phyloP scores from a whole-genome alignment of 371 early-diverging fungal species.

The Rhizomucor miehei region DNA sequence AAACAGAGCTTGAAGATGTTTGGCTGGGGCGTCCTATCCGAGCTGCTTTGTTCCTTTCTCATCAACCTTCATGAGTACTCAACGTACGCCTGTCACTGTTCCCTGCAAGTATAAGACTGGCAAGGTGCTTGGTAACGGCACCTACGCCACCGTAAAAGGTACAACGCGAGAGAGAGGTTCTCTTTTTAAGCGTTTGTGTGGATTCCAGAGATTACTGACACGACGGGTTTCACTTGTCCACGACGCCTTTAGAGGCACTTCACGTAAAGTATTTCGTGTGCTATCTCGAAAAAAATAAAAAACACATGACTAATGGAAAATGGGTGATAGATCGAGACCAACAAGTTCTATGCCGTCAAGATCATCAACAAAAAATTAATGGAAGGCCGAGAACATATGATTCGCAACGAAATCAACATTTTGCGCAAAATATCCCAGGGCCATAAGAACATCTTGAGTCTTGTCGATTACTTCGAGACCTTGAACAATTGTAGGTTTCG shows the following conservation, averaged over 20 bases:
- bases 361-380: constrained; percentile 89
- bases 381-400: constrained; percentile 87
- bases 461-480: constrained; percentile 92
- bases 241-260: constrained; percentile 37
- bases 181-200: neutral
- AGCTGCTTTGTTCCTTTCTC: neutral
- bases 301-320: neutral
- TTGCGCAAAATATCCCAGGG: constrained; percentile 82
- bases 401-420: constrained; percentile 86
- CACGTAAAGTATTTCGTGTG: constrained; percentile 27
- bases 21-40: no score
- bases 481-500: constrained; percentile 71
- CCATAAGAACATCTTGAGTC: constrained; percentile 82
- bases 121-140: constrained; percentile 63
- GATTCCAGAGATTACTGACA: constrained; percentile 1
- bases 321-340: constrained; percentile 67
- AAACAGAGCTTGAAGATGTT: no score
- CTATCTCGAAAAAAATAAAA: neutral
- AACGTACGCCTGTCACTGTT: constrained; percentile 40
- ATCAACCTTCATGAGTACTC: constrained; percentile 13
- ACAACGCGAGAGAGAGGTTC: constrained; percentile 2
- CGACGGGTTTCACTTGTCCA: constrained; percentile 1
- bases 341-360: constrained; percentile 86
- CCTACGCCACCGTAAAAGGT: constrained; percentile 75
- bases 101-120: constrained; percentile 76